Conservation (phyloP, 176 grass and related monocot genomes). For the Chloris gayana region DNA sequence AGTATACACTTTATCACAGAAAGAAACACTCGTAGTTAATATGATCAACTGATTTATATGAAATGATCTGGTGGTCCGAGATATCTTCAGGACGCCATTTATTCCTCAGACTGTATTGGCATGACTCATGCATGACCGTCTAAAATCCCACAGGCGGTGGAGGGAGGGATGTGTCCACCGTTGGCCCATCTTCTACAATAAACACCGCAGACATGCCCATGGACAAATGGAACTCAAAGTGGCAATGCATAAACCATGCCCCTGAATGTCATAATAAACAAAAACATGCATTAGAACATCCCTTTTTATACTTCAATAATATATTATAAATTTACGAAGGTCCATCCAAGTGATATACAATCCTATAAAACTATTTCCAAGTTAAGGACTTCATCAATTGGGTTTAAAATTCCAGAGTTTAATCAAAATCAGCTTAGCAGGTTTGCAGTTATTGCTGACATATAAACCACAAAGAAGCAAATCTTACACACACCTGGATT, state of each 20-base stretch:
- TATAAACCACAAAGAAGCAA: neutral
- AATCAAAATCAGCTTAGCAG: no score
- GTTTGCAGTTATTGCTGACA: neutral
- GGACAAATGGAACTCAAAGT: neutral
- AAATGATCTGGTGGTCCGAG: neutral
- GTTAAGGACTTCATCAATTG: no score
- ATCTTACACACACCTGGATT: slow-evolving; percentile 44
- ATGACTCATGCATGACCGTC: neutral
- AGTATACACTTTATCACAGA: neutral
- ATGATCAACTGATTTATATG: neutral
- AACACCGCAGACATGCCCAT: neutral
- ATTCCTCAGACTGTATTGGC: neutral
- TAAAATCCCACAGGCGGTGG: neutral
- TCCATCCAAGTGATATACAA: no score
- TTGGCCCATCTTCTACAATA: neutral
- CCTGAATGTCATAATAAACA: neutral
- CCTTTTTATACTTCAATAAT: no score
- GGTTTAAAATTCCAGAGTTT: no score
- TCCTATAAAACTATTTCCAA: no score
- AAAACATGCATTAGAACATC: neutral
- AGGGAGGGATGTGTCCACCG: neutral
- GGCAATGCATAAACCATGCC: neutral
- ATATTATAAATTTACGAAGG: no score
- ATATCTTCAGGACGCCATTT: neutral
- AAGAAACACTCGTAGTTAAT: neutral